Conservation (phyloP, 1,139 yeast genomes). For the Kodamaea ohmeri region DNA sequence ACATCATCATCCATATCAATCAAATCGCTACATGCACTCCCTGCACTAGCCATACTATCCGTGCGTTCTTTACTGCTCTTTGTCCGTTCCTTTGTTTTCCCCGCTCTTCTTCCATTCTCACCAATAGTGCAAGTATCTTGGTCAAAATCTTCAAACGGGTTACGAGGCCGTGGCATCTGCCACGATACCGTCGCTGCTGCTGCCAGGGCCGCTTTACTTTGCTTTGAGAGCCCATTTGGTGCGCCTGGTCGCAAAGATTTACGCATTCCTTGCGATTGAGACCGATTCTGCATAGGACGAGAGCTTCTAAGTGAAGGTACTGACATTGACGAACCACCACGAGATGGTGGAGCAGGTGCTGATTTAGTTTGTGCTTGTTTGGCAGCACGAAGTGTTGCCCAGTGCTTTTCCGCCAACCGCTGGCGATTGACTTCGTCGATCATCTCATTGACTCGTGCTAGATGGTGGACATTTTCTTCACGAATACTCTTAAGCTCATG, state of each 20-base stretch:
- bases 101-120: neutral
- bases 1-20: constrained; percentile 35
- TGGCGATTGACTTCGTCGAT: constrained; percentile 37
- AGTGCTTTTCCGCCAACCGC: constrained; percentile 12
- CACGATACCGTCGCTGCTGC: constrained; percentile 49
- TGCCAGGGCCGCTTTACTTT: constrained; percentile 26
- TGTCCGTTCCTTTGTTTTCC: neutral
- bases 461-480: constrained; percentile 50
- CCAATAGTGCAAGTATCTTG: constrained; percentile 27
- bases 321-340: constrained; percentile 14
- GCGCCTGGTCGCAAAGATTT: constrained; percentile 7
- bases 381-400: constrained; percentile 8
- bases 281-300: constrained; percentile 11
- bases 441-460: constrained; percentile 42
- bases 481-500: constrained; percentile 48
- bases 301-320: constrained; percentile 31
- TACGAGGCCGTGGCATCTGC: constrained; percentile 31
- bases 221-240: constrained; percentile 16
- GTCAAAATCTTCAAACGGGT: constrained; percentile 47
- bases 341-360: constrained; percentile 1
- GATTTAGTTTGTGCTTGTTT: constrained; percentile 5
- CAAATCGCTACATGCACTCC: constrained; percentile 20
- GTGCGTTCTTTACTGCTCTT: neutral
- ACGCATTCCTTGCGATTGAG: constrained; percentile 7
- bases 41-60: too few relatives aligned